phyloP scores from a whole-genome alignment of 345 rosid species.

The Linum usitatissimum region DNA sequence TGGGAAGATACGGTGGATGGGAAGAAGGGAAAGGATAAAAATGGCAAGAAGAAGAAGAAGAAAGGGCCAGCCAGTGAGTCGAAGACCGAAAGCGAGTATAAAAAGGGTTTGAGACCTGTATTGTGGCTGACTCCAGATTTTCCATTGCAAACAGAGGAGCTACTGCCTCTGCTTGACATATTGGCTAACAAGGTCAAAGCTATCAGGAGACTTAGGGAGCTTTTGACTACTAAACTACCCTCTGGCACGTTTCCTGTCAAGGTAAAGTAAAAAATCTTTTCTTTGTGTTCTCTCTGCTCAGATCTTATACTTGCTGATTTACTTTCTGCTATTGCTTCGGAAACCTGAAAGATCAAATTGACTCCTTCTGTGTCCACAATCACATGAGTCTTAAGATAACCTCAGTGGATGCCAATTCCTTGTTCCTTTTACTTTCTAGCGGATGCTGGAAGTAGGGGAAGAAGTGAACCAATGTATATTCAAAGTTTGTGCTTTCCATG shows the following conservation, averaged over 20 bases:
- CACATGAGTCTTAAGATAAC: no score
- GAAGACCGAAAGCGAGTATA: slow-evolving; percentile 19
- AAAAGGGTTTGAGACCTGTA: slow-evolving; percentile 3
- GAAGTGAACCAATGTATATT: no score
- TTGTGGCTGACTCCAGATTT: slow-evolving; percentile 6
- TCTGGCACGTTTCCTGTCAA: slow-evolving; percentile 4
- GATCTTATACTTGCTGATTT: background rate
- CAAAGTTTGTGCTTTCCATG: no score
- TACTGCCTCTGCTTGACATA: slow-evolving; percentile 4
- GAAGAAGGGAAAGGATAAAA: slow-evolving; percentile 71
- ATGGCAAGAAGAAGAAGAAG: slow-evolving; percentile 73
- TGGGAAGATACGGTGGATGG: slow-evolving; percentile 48
- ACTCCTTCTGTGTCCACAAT: no score
- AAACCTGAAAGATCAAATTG: background rate
- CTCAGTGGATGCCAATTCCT: no score
- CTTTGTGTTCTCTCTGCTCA: slow-evolving; percentile 6
- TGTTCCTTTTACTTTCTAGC: no score
- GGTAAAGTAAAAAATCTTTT: slow-evolving; percentile 2
- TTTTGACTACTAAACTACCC: slow-evolving; percentile 3
- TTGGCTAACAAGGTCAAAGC: slow-evolving; percentile 5
- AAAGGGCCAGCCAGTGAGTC: slow-evolving; percentile 41
- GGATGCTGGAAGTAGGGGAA: no score
- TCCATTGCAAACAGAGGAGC: slow-evolving; percentile 1
- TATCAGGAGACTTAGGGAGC: slow-evolving; percentile 7
- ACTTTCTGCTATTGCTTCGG: background rate